phyloP scores from a whole-genome alignment of 352 stramenopile genomes.

The Pythium sp. region DNA sequence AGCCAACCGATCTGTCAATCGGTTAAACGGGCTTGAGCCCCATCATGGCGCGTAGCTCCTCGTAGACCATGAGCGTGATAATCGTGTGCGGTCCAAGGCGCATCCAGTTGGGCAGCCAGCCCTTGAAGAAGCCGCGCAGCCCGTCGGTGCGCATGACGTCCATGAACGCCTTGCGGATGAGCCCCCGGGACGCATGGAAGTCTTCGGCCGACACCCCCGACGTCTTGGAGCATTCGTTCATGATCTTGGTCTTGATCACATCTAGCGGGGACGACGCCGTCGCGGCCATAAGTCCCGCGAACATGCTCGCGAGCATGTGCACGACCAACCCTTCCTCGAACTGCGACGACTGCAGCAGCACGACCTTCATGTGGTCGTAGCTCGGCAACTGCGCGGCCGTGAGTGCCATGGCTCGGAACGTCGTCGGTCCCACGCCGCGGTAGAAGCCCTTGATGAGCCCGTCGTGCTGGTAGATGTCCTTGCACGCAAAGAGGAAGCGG shows the following conservation, averaged over 20 bases:
- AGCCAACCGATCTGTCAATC: neutral
- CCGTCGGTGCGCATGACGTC: slow-evolving; percentile 52
- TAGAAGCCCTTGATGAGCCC: slow-evolving; percentile 68
- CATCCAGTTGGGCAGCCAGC: slow-evolving; percentile 76
- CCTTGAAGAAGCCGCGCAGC: slow-evolving; percentile 72
- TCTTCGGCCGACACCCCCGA: slow-evolving; percentile 25
- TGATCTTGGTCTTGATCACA: slow-evolving; percentile 86
- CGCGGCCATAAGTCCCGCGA: slow-evolving; percentile 67
- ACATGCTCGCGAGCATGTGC: slow-evolving; percentile 70
- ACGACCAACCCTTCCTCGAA: slow-evolving; percentile 57
- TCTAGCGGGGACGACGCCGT: slow-evolving; percentile 73
- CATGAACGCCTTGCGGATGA: slow-evolving; percentile 55
- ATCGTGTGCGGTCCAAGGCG: slow-evolving; percentile 71
- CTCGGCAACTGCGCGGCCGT: slow-evolving; percentile 73
- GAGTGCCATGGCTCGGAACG: slow-evolving; percentile 66
- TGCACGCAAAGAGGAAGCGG: slow-evolving; percentile 58
- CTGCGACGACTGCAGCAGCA: slow-evolving; percentile 43
- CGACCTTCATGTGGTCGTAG: slow-evolving; percentile 81
- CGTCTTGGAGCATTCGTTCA: slow-evolving; percentile 62
- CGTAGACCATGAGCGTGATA: slow-evolving; percentile 75
- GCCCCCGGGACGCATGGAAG: slow-evolving; percentile 29
- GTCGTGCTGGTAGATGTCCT: slow-evolving; percentile 58
- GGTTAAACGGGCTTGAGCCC: slow-evolving; percentile 56
- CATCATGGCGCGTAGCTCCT: slow-evolving; percentile 52
- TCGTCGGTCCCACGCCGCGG: slow-evolving; percentile 62